These are phyloP conservation scores for Monosporascus sp. DNA, from an alignment of 2,329 filamentous ascomycete genomes.

Conservation along the genomic window DNA sequence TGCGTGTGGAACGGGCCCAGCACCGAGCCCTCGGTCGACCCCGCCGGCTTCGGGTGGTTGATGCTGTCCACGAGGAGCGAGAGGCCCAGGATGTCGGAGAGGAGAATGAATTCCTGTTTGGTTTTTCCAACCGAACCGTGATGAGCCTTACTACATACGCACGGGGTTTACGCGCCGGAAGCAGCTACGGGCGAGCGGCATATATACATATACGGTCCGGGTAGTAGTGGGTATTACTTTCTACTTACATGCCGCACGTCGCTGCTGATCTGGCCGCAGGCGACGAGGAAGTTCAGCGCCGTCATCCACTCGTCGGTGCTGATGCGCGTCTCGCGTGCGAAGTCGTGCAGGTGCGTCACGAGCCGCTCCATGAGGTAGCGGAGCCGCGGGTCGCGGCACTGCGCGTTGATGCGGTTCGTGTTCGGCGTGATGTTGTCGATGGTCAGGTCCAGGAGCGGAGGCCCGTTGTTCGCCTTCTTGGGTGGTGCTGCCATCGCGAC, in stretches of 20 bases:
- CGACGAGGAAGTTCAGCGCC: constrained; percentile 65
- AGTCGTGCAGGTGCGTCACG: constrained; percentile 75
- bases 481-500: constrained; percentile 18
- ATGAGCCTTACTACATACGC: too few species aligned
- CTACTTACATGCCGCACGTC: constrained; percentile 63
- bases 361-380: constrained; percentile 69
- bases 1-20: constrained; percentile 81
- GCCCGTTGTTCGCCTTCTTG: constrained; percentile 17
- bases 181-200: too few species aligned
- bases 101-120: constrained; percentile 68
- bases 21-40: constrained; percentile 71
- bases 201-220: too few species aligned
- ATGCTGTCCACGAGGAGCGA: constrained; percentile 77
- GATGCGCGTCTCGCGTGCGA: constrained; percentile 71
- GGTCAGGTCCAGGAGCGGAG: constrained; percentile 63
- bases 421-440: constrained; percentile 79
- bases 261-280: constrained; percentile 66
- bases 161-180: too few species aligned
- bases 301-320: constrained; percentile 76
- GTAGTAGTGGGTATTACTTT: neutral
- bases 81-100: constrained; percentile 74
- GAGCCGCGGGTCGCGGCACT: constrained; percentile 58
- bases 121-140: neutral
- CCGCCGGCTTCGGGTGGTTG: constrained; percentile 71
- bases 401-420: constrained; percentile 68